Percentiles rank a stretch among this genome's conserved stretches.
These are phyloP conservation scores for Ogataea wickerhamii DNA, from an alignment of 805 yeast genomes.

Conservation along the genomic window DNA sequence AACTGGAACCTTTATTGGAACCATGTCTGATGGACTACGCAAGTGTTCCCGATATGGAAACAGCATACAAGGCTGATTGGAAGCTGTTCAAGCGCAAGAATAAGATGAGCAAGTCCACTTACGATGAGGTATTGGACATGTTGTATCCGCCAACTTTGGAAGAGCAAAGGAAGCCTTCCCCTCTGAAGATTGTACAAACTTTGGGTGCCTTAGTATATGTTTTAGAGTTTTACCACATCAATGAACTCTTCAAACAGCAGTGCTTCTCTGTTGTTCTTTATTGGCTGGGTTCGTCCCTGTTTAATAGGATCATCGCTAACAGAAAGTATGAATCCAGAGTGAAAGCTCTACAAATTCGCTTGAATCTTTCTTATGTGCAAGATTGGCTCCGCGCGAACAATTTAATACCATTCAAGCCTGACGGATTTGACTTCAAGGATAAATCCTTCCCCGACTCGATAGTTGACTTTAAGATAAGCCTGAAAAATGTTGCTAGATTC, in stretches of 20 bases:
- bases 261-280: conserved; percentile 73
- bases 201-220: conserved; percentile 87
- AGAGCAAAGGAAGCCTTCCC: conserved; percentile 84
- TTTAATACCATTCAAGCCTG: conserved; percentile 39
- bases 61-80: conserved; percentile 71
- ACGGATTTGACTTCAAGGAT: conserved; percentile 23
- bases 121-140: conserved; percentile 71
- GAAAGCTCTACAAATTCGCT: conserved; percentile 83
- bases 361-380: conserved; percentile 81
- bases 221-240: conserved; percentile 74
- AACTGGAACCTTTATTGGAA: conserved; percentile 55
- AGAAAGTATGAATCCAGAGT: conserved; percentile 74
- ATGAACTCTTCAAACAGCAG: conserved; percentile 73
- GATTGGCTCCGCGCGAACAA: conserved; percentile 86
- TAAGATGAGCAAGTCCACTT: conserved; percentile 41
- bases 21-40: conserved; percentile 71
- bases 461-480: conserved; percentile 17
- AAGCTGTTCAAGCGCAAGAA: conserved; percentile 45
- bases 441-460: conserved; percentile 34
- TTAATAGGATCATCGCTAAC: conserved; percentile 66
- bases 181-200: conserved; percentile 77
- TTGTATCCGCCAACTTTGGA: conserved; percentile 80
- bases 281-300: conserved; percentile 69
- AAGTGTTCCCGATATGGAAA: conserved; percentile 78
- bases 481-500: conserved; percentile 31